phyloP scores from a whole-genome alignment of 371 early-diverging fungal genomes.

The Mortierella sp. region DNA sequence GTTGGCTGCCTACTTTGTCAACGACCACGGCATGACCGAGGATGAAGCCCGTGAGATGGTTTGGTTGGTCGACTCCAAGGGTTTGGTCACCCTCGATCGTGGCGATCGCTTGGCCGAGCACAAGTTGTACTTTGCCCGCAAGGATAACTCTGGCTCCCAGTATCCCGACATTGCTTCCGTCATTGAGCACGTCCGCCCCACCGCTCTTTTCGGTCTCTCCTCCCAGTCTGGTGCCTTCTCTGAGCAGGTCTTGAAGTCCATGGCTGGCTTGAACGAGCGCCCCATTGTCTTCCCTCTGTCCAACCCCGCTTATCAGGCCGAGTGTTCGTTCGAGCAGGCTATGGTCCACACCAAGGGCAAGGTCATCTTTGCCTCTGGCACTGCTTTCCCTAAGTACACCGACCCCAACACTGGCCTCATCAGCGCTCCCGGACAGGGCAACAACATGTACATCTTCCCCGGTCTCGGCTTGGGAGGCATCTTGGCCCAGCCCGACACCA shows the following conservation, averaged over 20 bases:
- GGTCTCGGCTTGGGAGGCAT: conserved; percentile 90
- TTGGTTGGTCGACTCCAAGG: conserved; percentile 91
- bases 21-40: conserved; percentile 74
- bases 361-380: conserved; percentile 94
- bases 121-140: conserved; percentile 85
- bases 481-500: conserved; percentile 73
- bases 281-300: conserved; percentile 96
- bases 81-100: conserved; percentile 85
- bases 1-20: conserved; percentile 80
- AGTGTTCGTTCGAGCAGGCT: conserved; percentile 93
- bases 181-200: conserved; percentile 82
- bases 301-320: conserved; percentile 89
- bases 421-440: conserved; percentile 88
- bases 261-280: conserved; percentile 80
- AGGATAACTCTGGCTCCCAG: conserved; percentile 82
- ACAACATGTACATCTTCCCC: conserved; percentile 95
- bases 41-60: conserved; percentile 83
- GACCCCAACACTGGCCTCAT: conserved; percentile 68
- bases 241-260: conserved; percentile 70
- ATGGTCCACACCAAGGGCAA: conserved; percentile 83
- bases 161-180: conserved; percentile 77
- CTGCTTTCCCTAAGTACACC: conserved; percentile 87
- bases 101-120: conserved; percentile 88
- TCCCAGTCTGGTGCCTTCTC: conserved; percentile 82
- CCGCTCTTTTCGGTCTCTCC: conserved; percentile 88